Evolutionary conservation across 2,329 filamentous ascomycete species (phyloP), one percentile per base, ranked within the genome.

Genomic region (Triangularia verruculosa): DNA sequence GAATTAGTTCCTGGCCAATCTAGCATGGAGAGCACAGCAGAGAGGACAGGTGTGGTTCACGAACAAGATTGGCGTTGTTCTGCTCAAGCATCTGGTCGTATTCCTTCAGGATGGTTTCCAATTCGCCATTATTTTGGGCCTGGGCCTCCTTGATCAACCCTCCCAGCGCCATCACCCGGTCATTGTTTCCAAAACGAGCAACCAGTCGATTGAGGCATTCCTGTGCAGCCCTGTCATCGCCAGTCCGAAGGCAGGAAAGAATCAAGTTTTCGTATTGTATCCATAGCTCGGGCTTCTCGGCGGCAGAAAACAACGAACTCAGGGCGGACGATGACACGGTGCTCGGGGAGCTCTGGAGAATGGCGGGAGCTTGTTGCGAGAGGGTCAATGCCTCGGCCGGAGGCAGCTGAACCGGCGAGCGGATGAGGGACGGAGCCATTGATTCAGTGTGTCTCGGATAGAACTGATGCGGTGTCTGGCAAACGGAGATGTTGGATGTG

Each of bases 121-220:
- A 78, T 15, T 86, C 88, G 55, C 80, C 78, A 39, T 87, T 78
- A 68, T 88, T 86, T 59, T 84, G 79, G 20, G 93, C 92, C 47
- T 86, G 85, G 1, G 94, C 92, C 78, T 98, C 95, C 71, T 93
- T 89, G 68, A 93, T 89, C 25, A 99, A 77, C 2, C 94, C 95
- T 68, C 85, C 84, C 56, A 98, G 79, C 11, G 90, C 93, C 84
- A 94, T 89, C 58, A 98, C 83, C 69, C 92, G 88, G 77, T 97
- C 92, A 76, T 98, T 96, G 34, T 86, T 82, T 25, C 94, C 93
- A 74, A 99, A 99, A 57, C 95, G 90, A 64, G 85, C 80, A 4
- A 87, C 87, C 54, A 99, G 83, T 66, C 89, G 86, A 72, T 91
- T 86, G 39, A 98, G 83, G 73, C 91, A 91, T 70, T 87, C 76